phyloP scores from a whole-genome alignment of 345 rosid species.

The Limnanthes douglasii region DNA sequence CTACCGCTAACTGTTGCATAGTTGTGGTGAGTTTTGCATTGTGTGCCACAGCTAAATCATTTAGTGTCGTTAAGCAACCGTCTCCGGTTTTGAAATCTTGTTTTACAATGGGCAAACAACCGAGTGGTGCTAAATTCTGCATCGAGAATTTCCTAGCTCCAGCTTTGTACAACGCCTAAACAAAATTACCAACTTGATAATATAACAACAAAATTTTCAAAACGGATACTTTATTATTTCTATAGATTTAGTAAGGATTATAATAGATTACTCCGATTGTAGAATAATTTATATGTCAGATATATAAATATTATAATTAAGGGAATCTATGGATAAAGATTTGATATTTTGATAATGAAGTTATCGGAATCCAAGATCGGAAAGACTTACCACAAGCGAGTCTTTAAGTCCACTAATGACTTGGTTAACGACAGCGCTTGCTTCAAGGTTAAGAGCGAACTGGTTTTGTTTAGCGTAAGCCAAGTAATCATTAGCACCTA shows the following conservation, averaged over 20 bases:
- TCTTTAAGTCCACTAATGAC: constrained; percentile 1
- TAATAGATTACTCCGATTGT: too few relatives aligned
- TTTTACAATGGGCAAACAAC: constrained; percentile 12
- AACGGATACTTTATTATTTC: too few relatives aligned
- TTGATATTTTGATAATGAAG: too few relatives aligned
- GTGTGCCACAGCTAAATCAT: constrained; percentile 10
- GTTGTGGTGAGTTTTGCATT: constrained; percentile 7
- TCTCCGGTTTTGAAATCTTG: constrained; percentile 13
- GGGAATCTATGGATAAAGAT: too few relatives aligned
- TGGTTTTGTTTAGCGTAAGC: constrained; percentile 10
- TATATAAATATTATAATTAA: too few relatives aligned
- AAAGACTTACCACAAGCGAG: background rate
- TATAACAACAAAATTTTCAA: too few relatives aligned
- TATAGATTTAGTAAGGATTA: too few relatives aligned
- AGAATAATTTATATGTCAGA: too few relatives aligned
- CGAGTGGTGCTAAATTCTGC: constrained; percentile 14
- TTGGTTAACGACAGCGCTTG: constrained; percentile 7
- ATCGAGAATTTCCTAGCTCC: constrained; percentile 21
- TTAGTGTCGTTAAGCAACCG: constrained; percentile 9
- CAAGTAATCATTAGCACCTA: constrained; percentile 20
- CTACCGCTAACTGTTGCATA: background rate
- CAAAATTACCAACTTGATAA: too few relatives aligned
- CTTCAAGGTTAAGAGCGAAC: constrained; percentile 7
- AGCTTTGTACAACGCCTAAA: constrained; percentile 11
- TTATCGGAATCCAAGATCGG: too few relatives aligned